Evolutionary conservation across 495 filamentous ascomycete species (phyloP), one percentile per base, ranked within the genome.

Genomic region (Penicillium taxi): DNA sequence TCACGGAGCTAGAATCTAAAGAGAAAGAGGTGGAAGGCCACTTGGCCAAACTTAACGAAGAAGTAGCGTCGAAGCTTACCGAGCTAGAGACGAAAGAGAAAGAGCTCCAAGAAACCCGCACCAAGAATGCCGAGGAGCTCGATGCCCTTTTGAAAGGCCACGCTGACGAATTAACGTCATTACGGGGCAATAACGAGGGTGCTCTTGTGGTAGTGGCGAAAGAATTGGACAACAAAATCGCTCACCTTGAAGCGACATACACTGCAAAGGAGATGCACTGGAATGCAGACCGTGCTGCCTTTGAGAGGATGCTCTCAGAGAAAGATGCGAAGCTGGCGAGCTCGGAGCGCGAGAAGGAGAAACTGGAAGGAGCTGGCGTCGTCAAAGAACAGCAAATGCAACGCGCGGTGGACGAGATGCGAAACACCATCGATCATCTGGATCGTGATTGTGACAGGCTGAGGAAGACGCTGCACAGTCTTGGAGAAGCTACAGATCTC

Each of bases 401-500:
- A 29, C 56, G 55, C 22, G 61, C 64, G 12, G 61, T 73, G 24
- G 59, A 66, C 15, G 62, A 68, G 27, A 72, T 79, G 51, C 66
- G 64, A 36, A 58, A 51, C 22, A 71, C 73, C 11, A 73, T 74
- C 11, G 64, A 63, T 26, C 67, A 66, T 44, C 45, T 80, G 34
- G 69, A 68, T 24, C 55, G 58, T 8, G 77, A 81, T 42, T 75
- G 75, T 44, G 69, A 63, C 26, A 72, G 69, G 27, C 48, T 81
- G 46, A 65, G 71, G 39, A 77, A 75, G 55, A 67, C 75, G 29
- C 58, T 77, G 4, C 66, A 72, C 41, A 72, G 67, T 30, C 69
- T 78, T 26, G 75, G 74, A 24, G 74, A 79, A 45, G 68, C 72
- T 27, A 72, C 68, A 35, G 77, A 79, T 50, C 66, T 78, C 27